Base-by-base conservation (phyloP, 805 yeast species). In the Yarrowia alimentaria region DNA sequence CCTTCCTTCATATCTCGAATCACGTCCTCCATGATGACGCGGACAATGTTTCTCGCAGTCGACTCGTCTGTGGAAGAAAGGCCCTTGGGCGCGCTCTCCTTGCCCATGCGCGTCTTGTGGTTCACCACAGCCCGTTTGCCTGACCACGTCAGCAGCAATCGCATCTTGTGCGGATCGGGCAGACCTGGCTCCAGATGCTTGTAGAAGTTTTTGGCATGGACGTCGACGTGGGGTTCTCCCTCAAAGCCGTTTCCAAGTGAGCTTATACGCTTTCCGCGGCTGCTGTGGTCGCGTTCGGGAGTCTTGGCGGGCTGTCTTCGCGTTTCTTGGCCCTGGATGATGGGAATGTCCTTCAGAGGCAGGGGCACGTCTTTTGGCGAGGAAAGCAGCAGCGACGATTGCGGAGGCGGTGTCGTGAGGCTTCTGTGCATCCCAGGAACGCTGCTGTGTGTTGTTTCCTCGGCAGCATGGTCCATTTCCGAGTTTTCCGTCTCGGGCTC, bases 121-220 rank as follows among this genome's bases (percentile, higher is more conserved):
- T 43, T 43, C 37, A 30, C 10, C 35, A 30, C 21, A 7, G 50
- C 28, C 4, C 50, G 50, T 11, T 43, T 30, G 1, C 37, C 50
- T 1, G 50, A 78, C 93, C 91, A 84, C 2, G 77, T 69, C 38
- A 85, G 61, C 20, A 85, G 62, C 59, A 83, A 88, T 55, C 83
- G 71, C 83, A 85, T 79, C 55, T 79, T 72, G 57, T 81, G 83
- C 2, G 90, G 88, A 43, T 80, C 90, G 0, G 91, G 85, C 30
- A 81, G 58, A 26, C 75, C 73, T 5, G 69, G 63, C 56, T 83
- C 85, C 24, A 85, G 63, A 58, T 80, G 80, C 59, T 82, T 83
- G 62, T 75, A 79, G 58, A 79, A 79, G 49, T 79, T 80, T 8
- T 66, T 58, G 0, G 71, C 68, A 0, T 78, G 73, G 1, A 85